Evolutionary conservation across 164 flowering plant species (phyloP).

Genomic region (Nymphaea thermarum): DNA sequence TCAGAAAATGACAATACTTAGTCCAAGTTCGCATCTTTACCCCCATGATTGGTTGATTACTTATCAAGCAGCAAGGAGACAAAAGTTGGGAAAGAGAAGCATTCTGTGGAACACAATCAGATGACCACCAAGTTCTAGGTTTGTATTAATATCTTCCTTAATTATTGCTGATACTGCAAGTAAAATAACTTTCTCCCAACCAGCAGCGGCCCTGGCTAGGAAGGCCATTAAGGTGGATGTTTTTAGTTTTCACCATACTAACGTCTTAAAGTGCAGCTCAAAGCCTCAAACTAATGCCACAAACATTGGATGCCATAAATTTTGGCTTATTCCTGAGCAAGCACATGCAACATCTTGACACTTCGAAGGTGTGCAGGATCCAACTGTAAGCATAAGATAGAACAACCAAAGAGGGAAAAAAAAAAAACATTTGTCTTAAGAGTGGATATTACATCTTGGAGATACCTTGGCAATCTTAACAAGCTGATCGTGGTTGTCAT

Average conservation of each 20-base stretch:
- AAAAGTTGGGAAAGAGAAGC: not conserved
- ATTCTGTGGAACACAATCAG: not conserved
- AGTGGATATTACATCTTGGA: slow-evolving; percentile 2
- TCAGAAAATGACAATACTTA: not conserved
- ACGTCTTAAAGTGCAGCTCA: too few species aligned
- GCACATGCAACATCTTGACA: not conserved
- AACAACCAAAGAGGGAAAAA: not conserved
- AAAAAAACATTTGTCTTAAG: not conserved
- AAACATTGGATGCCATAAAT: too few species aligned
- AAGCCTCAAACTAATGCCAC: too few species aligned
- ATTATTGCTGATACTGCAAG: too few species aligned
- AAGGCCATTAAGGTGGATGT: not conserved
- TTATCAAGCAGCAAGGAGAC: not conserved
- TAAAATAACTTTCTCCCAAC: not conserved
- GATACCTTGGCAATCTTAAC: slow-evolving; percentile 78
- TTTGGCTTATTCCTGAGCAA: not conserved
- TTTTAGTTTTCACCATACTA: too few species aligned
- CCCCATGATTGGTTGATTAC: not conserved
- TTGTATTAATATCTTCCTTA: too few species aligned
- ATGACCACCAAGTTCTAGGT: not conserved
- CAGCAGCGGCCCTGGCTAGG: not conserved
- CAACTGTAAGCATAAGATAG: not conserved
- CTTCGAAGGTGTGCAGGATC: not conserved
- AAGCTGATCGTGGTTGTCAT: slow-evolving; percentile 80
- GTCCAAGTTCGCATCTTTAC: not conserved